A percentile compares a stretch with the other conserved stretches of the same genome.
Conservation (phyloP, 1,284 basidiomycete genomes). For the Athelia psychrophila region DNA sequence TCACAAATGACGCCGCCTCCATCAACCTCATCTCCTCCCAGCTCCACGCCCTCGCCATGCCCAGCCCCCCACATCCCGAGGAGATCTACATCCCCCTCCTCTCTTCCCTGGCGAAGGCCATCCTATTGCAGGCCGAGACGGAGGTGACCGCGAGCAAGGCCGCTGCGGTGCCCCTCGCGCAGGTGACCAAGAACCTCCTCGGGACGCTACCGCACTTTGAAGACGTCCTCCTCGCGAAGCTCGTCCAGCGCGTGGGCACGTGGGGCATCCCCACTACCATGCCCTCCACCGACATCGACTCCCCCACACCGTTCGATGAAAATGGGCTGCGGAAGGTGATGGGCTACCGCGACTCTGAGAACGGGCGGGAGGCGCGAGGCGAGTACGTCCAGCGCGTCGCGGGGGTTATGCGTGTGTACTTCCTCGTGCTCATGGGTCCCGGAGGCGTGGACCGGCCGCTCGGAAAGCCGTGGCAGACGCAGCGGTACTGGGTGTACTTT, state of each 20-base stretch:
- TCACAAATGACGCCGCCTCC: constrained; percentile 77
- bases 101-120: constrained; percentile 84
- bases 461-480: constrained; percentile 53
- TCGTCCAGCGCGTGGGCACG: constrained; percentile 78
- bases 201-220: constrained; percentile 57
- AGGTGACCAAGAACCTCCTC: constrained; percentile 72
- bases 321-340: constrained; percentile 62
- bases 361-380: constrained; percentile 43
- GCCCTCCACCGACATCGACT: constrained; percentile 44
- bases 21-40: constrained; percentile 58
- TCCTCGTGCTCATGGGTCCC: constrained; percentile 60
- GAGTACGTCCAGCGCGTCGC: constrained; percentile 78
- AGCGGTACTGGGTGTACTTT: constrained; percentile 69
- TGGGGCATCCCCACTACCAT: constrained; percentile 64
- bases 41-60: constrained; percentile 21
- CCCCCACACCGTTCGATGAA: constrained; percentile 34
- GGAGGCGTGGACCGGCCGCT: constrained; percentile 35
- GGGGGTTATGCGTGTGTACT: constrained; percentile 88
- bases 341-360: constrained; percentile 54
- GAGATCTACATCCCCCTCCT: constrained; percentile 75
- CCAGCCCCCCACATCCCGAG: constrained; percentile 33
- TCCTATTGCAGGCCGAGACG: constrained; percentile 91
- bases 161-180: constrained; percentile 82
- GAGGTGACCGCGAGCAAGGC: constrained; percentile 91
- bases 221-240: constrained; percentile 80